Base-by-base conservation (phyloP, 2,329 filamentous ascomycete genomes). In the Ilyonectria destructans region DNA sequence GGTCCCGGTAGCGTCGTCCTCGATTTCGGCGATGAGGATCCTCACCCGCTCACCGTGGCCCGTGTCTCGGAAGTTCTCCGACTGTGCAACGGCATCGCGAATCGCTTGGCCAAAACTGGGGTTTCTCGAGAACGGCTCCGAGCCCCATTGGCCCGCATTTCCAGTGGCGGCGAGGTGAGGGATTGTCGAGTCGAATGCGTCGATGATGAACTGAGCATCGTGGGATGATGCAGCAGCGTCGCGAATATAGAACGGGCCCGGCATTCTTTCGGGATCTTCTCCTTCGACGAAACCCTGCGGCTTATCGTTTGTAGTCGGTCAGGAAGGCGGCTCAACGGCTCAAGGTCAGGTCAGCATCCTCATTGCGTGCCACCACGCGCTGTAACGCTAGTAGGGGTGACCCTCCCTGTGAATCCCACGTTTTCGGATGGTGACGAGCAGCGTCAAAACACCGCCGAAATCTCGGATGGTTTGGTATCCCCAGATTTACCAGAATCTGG, bases 131-230 rank as follows among this genome's bases (percentile, higher is more conserved):
- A 79, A 75, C 21, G 67, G 77, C 65, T 69, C 56, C 19, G 67
- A 55, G 8, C 77, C 77, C 76, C 78, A 79, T 74, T 77, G 77
- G n/a, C 56, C 73, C 55, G 64, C 70, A 54, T 73, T 78, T 37
- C 74, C 79, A 19, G 73, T 64, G 13, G 74, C 72, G 43, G 56
- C 69, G 52, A 80, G 74, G 60, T 76, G 70, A 54, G 75, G 72
- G 43, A 81, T 54, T 9, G 71, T 74, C 10, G 75, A 79, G 67
- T 78, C 74, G 69, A 79, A 78, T 54, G 76, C 77, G 29, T 72
- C 71, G 33, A 76, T 62, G 48, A 80, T 76, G 73, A 79, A 78
- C 35, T 73, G 62, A 59, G 71, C 70, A 68, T 80, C 78, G 37
- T 73, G 62, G n/a, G 65, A 68, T 45, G 65, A 62, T 37, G 60